Conservation (phyloP, 805 yeast genomes). For the Candida nemodendra region DNA sequence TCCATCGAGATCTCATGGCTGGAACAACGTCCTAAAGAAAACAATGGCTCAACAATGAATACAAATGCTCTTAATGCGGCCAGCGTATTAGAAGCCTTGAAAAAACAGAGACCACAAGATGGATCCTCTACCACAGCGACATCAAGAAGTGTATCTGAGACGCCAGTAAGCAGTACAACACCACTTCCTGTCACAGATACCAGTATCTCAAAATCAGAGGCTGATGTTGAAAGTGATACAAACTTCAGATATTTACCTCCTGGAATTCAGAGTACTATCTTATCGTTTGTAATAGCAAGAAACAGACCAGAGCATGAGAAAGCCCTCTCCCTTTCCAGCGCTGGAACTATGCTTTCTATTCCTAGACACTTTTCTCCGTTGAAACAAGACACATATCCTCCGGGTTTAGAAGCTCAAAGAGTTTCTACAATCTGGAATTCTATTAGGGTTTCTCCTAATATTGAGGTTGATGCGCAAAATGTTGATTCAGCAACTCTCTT, state of each 20-base stretch:
- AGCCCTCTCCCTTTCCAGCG: slow-evolving; percentile 21
- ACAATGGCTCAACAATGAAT: slow-evolving; percentile 19
- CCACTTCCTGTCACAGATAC: slow-evolving; percentile 1
- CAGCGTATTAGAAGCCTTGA: slow-evolving; percentile 37
- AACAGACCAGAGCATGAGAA: slow-evolving; percentile 16
- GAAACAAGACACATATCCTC: slow-evolving; percentile 28
- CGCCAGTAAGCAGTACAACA: slow-evolving; percentile 7
- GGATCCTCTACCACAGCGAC: slow-evolving; percentile 7
- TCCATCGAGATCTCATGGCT: background rate
- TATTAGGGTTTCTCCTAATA: slow-evolving; percentile 21
- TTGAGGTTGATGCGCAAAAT: slow-evolving; percentile 27
- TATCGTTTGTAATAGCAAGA: slow-evolving; percentile 28
- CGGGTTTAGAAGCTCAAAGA: slow-evolving; percentile 34
- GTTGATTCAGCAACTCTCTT: slow-evolving; percentile 39
- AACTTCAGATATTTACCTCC: slow-evolving; percentile 35
- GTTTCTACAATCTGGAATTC: slow-evolving; percentile 33
- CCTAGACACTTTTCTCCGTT: slow-evolving; percentile 29
- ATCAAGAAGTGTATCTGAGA: slow-evolving; percentile 5
- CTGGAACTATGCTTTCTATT: slow-evolving; percentile 23
- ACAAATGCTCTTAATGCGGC: slow-evolving; percentile 36
- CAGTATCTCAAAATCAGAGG: slow-evolving; percentile 6
- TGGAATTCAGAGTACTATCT: slow-evolving; percentile 33
- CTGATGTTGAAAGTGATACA: slow-evolving; percentile 24
- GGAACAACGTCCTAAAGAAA: slow-evolving; percentile 1
- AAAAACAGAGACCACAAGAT: slow-evolving; percentile 34